Percentiles rank a stretch among this genome's conserved stretches.
Conservation (phyloP, 1,284 basidiomycete genomes). For the Naganishia liquefaciens region DNA sequence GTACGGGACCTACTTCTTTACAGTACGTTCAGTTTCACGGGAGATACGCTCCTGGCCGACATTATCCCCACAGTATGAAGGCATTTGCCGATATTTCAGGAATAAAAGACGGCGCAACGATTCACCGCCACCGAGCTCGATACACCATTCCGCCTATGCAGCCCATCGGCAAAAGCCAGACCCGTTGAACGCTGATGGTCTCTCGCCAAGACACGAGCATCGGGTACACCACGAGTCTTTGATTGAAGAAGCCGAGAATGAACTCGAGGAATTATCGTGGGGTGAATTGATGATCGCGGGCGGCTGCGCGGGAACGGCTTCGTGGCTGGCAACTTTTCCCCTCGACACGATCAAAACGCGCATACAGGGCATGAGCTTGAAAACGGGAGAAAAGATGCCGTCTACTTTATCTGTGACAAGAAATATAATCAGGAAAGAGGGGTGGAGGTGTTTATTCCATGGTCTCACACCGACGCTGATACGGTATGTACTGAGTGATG, state of each 20-base stretch:
- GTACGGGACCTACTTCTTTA: constrained; percentile 79
- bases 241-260: constrained; percentile 58
- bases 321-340: constrained; percentile 68
- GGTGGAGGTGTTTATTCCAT: constrained; percentile 55
- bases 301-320: constrained; percentile 67
- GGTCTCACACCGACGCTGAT: constrained; percentile 77
- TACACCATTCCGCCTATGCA: constrained; percentile 39
- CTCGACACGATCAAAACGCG: constrained; percentile 84
- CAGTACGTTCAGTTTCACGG: constrained; percentile 55
- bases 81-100: constrained; percentile 64
- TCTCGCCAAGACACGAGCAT: constrained; percentile 25
- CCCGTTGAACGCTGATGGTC: constrained; percentile 21
- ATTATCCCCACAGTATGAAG: constrained; percentile 62
- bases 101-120: constrained; percentile 35
- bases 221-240: constrained; percentile 53
- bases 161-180: constrained; percentile 29
- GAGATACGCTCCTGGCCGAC: neutral
- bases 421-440: constrained; percentile 61
- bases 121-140: constrained; percentile 33
- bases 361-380: constrained; percentile 61
- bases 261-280: constrained; percentile 60
- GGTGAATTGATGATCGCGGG: constrained; percentile 69
- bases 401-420: constrained; percentile 54
- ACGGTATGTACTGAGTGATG: constrained; percentile 58
- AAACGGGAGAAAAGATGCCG: constrained; percentile 28